Conservation (phyloP, 2,329 filamentous ascomycete species). For the Ustulina deusta region DNA sequence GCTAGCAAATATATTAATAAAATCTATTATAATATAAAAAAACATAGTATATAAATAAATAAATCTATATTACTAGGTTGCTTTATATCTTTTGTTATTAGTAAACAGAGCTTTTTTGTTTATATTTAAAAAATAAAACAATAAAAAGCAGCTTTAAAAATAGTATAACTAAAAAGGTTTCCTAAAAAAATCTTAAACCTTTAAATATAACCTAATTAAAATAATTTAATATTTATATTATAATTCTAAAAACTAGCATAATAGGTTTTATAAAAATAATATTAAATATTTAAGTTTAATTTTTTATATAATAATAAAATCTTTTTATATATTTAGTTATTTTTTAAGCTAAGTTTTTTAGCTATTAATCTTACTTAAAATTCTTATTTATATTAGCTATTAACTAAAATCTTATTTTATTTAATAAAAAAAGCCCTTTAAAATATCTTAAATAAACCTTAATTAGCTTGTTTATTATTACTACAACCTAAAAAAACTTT, state of each 20-base stretch:
- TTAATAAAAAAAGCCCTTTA: background rate
- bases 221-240: slow-evolving; percentile 1
- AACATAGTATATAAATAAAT: slow-evolving; percentile 34
- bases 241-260: background rate
- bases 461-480: background rate
- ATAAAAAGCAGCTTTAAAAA: slow-evolving; percentile 13
- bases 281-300: background rate
- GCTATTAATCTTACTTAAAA: slow-evolving; percentile 1
- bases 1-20: slow-evolving; percentile 51
- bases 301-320: background rate
- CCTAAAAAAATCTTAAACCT: background rate
- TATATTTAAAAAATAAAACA: slow-evolving; percentile 18
- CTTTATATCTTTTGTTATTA: slow-evolving; percentile 23
- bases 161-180: background rate
- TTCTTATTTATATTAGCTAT: slow-evolving; percentile 5
- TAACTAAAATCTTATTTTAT: slow-evolving; percentile 6
- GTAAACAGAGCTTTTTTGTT: slow-evolving; percentile 26
- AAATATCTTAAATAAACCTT: background rate
- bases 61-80: slow-evolving; percentile 35
- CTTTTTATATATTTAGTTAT: slow-evolving; percentile 5
- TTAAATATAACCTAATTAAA: background rate
- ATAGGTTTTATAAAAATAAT: slow-evolving; percentile 1
- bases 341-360: background rate
- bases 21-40: slow-evolving; percentile 44
- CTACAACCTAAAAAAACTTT: background rate